These are phyloP conservation scores for Gentiana dahurica DNA, from an alignment of 257 asterid genomes.

Conservation along the genomic window DNA sequence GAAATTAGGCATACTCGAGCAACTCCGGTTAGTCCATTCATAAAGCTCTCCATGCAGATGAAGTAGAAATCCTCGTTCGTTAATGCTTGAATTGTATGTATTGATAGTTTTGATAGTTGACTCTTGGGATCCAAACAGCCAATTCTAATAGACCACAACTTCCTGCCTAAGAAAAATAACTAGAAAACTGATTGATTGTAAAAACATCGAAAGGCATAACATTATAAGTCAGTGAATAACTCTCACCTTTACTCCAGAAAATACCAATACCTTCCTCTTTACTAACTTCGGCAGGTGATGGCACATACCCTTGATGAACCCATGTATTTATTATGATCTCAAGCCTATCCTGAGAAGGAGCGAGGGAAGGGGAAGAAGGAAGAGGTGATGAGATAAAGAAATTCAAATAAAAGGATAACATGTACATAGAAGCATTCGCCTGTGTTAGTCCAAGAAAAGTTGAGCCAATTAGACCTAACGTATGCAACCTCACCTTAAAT, in stretches of 20 bases:
- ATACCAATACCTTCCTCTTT: slow-evolving; percentile 53
- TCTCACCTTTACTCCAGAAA: slow-evolving; percentile 50
- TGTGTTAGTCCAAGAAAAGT: too few relatives aligned
- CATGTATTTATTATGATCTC: slow-evolving; percentile 57
- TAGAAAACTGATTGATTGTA: slow-evolving; percentile 12
- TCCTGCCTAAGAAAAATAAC: slow-evolving; percentile 42
- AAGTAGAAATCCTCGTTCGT: slow-evolving; percentile 46
- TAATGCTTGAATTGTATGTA: slow-evolving; percentile 45
- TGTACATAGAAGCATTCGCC: too few relatives aligned
- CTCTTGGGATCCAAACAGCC: slow-evolving; percentile 57
- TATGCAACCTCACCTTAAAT: too few relatives aligned
- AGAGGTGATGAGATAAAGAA: not conserved
- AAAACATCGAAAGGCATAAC: slow-evolving; percentile 2
- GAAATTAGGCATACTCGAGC: slow-evolving; percentile 31
- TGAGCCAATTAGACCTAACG: too few relatives aligned
- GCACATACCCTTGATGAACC: slow-evolving; percentile 51
- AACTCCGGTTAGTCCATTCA: slow-evolving; percentile 16
- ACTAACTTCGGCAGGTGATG: slow-evolving; percentile 94
- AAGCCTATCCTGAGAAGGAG: slow-evolving; percentile 70
- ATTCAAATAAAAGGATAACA: not conserved
- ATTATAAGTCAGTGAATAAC: slow-evolving; percentile 1
- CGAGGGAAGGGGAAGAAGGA: slow-evolving; percentile 4
- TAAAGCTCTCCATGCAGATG: slow-evolving; percentile 55
- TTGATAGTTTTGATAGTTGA: slow-evolving; percentile 43
- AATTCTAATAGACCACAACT: slow-evolving; percentile 59